Evolutionary conservation across 306 rosid genomes (phyloP), one percentile per base, ranked within the genome.

Genomic region (Biancaea sappan): DNA sequence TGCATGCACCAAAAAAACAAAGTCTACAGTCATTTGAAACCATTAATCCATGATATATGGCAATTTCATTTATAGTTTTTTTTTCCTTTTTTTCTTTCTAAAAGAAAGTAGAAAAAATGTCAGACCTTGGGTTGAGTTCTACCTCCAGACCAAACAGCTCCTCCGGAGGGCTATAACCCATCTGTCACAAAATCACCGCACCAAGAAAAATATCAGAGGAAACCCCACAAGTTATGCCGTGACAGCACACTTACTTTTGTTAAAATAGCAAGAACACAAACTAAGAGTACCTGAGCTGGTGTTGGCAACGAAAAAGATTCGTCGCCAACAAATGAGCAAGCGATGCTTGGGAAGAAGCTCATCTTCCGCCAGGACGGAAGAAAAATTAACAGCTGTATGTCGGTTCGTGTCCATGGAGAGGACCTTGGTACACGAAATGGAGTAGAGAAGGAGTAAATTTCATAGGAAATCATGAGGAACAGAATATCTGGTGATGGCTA

Each of bases 111-210:
- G 57, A 37, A 13, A 18, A 26, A 71, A 43, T 26, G 32, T 69
- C 70, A 70, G 28, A 89, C 97, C 96, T 91, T 31, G 88, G 89
- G 29, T 86, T 89, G 41, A 77, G 69, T 77, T 88, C 88, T 58
- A 64, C 87, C 62, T 83, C 97, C 54, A 91, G 79, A 19, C 88
- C 96, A 32, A 83, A 93, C 5, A 86, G 76, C 18, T 89, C 97
- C 84, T 84, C 98, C 0, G 96, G 77, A 37, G 92, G 86, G 76
- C 60, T 87, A 72, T 79, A 89, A 46, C 91, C 92, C 80, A 87
- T 47, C 98, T 93, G 89, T 64, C 32, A 80, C 43, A 53, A 50
- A 74, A 79, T 16, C 14, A 47, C 52, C 40, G 71, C 28, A 69
- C 63, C 46, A 69, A 25, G 44, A 75, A 13, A 50, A 66, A 37